These are phyloP conservation scores for Diaporthe sp. DNA, from an alignment of 2,329 filamentous ascomycete genomes.

Conservation along the genomic window DNA sequence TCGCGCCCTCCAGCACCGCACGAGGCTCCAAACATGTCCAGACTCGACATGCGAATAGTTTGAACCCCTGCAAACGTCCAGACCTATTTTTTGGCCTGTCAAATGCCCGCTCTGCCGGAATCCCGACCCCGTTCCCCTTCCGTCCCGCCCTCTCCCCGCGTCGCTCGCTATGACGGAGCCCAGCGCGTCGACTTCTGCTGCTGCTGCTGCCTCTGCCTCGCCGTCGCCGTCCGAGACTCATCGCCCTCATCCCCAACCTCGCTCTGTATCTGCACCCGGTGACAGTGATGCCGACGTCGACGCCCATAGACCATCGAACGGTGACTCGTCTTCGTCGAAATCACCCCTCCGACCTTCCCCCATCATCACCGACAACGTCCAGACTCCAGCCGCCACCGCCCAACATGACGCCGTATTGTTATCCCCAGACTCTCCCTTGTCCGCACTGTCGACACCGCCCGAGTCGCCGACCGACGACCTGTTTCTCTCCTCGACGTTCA, in stretches of 20 bases:
- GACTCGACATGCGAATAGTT: conserved; percentile 61
- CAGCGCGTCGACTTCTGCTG: conserved; percentile 45
- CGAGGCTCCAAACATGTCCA: conserved; percentile 68
- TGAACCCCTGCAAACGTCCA: conserved; percentile 62
- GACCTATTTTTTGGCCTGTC: conserved; percentile 68
- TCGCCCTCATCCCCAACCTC: neutral
- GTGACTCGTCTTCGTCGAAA: neutral
- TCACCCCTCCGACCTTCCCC: conserved; percentile 26
- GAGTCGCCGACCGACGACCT: conserved; percentile 28
- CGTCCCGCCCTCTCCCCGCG: conserved; percentile 54
- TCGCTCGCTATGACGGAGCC: conserved; percentile 70
- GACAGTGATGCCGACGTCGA: conserved; percentile 8
- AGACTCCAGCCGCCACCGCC: conserved; percentile 4
- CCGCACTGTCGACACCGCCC: conserved; percentile 37
- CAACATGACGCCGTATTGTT: conserved; percentile 18
- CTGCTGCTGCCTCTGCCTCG: conserved; percentile 5
- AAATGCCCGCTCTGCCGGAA: conserved; percentile 71
- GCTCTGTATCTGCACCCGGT: neutral
- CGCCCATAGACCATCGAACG: neutral
- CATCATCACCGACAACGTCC: conserved; percentile 31
- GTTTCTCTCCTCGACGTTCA: neutral
- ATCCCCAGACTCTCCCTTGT: conserved; percentile 39
- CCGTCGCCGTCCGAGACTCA: conserved; percentile 19
- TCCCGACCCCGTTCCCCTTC: conserved; percentile 62
- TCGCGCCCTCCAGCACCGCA: conserved; percentile 60